Evolutionary conservation across 371 early-diverging fungal species (phyloP), one percentile per base, ranked within the genome.

Genomic region (Mucor plumbeus): DNA sequence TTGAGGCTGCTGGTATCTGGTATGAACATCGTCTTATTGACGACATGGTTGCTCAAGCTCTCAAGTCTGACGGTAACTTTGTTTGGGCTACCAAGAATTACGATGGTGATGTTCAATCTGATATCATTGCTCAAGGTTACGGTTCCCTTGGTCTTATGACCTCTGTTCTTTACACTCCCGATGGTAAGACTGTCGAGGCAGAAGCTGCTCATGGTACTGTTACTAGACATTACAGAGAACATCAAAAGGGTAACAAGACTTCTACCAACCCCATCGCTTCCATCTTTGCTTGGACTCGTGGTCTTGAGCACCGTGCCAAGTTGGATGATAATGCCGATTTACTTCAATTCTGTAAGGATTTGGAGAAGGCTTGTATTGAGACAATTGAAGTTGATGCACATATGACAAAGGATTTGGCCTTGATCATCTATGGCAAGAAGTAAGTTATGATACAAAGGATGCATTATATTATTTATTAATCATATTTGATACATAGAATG

Each of bases 181-280:
- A 97, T 78, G 96, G 96, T 63, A 90, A 92, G 83, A 96, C 98
- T 14, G 80, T 95, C 66, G 98, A 98, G 78, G 90, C 95, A 62
- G 98, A 98, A 80, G 98, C 98, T 56, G 98, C 98, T 34, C 98
- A 98, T 82, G 98, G 87, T 63, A 98, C 98, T 13, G 98, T 98
- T 59, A 98, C 98, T 17, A 91, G 98, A 61, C 98, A 98, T 79
- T 98, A 91, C 90, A 90, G 98, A 68, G 93, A 95, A 80, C 94
- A 96, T 87, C 98, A 97, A 80, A 93, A 97, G 82, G 94, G 94
- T 65, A 87, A 88, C 70, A 84, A 88, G 69, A 94, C 94, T 6
- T 92, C 92, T 15, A 98, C 99, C 72, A 98, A 98, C 90, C 96
- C 99, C 4, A 94, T 98, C 67, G 98, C 99, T 5, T 92, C 92